Evolutionary conservation across 441 rosid species (phyloP).

Genomic region (Kokia cookei): DNA sequence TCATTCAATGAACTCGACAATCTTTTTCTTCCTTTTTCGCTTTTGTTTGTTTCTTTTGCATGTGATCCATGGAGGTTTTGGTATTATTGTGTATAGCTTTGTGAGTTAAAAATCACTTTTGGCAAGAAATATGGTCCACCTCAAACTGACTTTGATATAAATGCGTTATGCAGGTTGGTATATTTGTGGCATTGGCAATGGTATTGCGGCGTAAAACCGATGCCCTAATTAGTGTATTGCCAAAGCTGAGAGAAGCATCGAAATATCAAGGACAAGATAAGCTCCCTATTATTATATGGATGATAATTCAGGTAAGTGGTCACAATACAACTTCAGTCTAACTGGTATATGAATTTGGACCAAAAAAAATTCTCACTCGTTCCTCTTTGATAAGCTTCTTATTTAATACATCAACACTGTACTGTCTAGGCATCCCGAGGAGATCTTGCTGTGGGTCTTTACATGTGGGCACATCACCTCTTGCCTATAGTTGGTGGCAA

Average conservation of each 20-base stretch:
- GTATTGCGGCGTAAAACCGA: conserved; percentile 85
- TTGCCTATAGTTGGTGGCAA: conserved; percentile 52
- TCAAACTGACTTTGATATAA: not conserved
- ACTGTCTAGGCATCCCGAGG: conserved; percentile 62
- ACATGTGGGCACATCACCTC: conserved; percentile 65
- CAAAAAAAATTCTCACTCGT: not conserved
- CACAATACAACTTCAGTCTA: not conserved
- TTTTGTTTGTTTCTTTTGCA: not conserved
- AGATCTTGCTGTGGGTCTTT: conserved; percentile 72
- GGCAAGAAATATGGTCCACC: not conserved
- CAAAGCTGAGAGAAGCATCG: conserved; percentile 52
- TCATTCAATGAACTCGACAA: not conserved
- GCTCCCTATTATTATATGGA: conserved; percentile 72
- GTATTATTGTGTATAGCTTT: not conserved
- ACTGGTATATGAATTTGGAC: not conserved
- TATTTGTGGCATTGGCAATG: conserved; percentile 79
- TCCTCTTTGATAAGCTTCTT: not conserved
- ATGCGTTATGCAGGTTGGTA: conserved; percentile 57
- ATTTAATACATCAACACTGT: not conserved
- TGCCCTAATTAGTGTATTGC: conserved; percentile 51
- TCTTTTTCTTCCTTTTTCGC: not conserved
- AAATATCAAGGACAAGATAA: conserved; percentile 90
- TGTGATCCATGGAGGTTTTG: not conserved
- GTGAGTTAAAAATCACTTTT: not conserved
- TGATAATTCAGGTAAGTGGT: conserved; percentile 65